These are phyloP conservation scores for Diaporthe humulicola DNA, from an alignment of 2,329 filamentous ascomycete species.

Conservation along the genomic window DNA sequence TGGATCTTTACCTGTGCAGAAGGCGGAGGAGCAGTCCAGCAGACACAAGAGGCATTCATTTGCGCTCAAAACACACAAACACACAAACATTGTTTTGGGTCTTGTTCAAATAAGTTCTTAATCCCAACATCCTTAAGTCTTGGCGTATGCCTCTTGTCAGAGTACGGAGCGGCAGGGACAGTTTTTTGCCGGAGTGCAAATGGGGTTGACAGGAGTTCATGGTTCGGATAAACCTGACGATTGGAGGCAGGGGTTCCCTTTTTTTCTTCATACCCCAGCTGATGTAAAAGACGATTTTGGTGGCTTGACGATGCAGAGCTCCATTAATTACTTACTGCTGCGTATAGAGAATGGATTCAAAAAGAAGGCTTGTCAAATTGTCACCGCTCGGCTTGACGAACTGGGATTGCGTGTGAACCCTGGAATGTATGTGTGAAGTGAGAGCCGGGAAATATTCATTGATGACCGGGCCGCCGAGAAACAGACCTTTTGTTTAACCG, in stretches of 20 bases:
- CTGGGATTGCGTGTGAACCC: too few species aligned
- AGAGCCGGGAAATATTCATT: background rate
- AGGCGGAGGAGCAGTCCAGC: background rate
- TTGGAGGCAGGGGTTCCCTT: conserved; percentile 5
- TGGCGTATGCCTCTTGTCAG: conserved; percentile 22
- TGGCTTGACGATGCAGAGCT: conserved; percentile 28
- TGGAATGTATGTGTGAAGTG: background rate
- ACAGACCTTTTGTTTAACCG: background rate
- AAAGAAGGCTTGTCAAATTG: conserved; percentile 3
- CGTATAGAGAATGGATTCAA: conserved; percentile 8
- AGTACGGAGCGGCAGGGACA: conserved; percentile 17
- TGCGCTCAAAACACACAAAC: background rate
- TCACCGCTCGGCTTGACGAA: background rate
- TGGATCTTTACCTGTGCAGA: background rate
- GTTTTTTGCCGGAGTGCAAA: conserved; percentile 10
- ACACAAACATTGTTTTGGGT: background rate
- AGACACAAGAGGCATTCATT: background rate
- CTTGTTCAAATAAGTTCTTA: conserved; percentile 12
- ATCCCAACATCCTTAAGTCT: conserved; percentile 4
- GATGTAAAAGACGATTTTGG: conserved; percentile 29
- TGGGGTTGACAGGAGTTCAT: background rate
- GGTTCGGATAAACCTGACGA: conserved; percentile 29
- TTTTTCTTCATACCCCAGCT: conserved; percentile 23
- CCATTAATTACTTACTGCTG: conserved; percentile 22
- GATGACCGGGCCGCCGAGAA: background rate